phyloP scores from a whole-genome alignment of 176 grass and related monocot species.

The bread wheat (Triticum aestivum) region DNA sequence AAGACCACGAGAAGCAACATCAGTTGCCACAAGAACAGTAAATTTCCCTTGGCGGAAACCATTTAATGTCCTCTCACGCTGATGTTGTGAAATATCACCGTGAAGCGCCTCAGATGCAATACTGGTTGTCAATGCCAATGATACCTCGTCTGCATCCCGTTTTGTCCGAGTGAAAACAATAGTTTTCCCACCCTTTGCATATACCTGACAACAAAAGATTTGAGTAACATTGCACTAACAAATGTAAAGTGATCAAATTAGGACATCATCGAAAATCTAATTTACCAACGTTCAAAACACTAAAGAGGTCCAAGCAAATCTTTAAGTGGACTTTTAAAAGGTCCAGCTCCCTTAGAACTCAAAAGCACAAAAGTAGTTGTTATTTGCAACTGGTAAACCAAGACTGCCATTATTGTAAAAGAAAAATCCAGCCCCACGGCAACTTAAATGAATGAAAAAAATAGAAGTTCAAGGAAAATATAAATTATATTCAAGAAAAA shows the following conservation, averaged over 20 bases:
- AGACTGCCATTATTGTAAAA: neutral
- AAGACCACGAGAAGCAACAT: slow-evolving; percentile 95
- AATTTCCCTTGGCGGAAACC: slow-evolving; percentile 96
- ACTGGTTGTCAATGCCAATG: slow-evolving; percentile 74
- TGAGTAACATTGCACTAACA: neutral
- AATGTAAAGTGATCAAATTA: neutral
- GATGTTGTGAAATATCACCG: slow-evolving; percentile 98
- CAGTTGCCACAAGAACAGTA: slow-evolving; percentile 95
- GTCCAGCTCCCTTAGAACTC: neutral
- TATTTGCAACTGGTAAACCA: neutral
- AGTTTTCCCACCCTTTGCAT: slow-evolving; percentile 99
- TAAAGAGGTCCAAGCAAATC: neutral
- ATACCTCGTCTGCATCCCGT: slow-evolving; percentile 93
- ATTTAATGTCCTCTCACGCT: slow-evolving; percentile 96
- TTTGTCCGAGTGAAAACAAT: slow-evolving; percentile 97
- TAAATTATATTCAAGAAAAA: neutral
- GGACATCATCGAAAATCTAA: neutral
- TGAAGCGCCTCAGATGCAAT: slow-evolving; percentile 98
- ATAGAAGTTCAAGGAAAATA: neutral
- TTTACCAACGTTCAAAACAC: neutral
- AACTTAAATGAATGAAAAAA: slow-evolving; percentile 3
- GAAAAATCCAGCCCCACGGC: neutral
- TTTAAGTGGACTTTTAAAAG: neutral
- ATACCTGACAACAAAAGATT: slow-evolving; percentile 52
- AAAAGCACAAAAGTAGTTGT: neutral